Base-by-base conservation (phyloP, 306 rosid species). In the Ziziphus jujuba region DNA sequence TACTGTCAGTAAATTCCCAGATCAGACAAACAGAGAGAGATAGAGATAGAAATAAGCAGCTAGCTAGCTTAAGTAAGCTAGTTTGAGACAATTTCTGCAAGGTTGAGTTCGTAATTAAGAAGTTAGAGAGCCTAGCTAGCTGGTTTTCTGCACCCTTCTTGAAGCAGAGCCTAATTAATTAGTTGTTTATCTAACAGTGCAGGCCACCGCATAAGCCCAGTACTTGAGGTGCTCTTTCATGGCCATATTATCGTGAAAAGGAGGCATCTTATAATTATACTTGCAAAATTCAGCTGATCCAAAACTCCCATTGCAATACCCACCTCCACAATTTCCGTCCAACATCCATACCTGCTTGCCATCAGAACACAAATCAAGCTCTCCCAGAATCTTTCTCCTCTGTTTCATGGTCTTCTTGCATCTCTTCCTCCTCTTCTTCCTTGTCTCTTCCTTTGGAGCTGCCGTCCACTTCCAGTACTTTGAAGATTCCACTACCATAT, bases 161-260 rank as follows among this genome's bases (percentile, higher is more conserved):
- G n/a, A n/a, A n/a, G n/a, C n/a, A n/a, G n/a, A n/a, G n/a, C n/a
- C n/a, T n/a, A n/a, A n/a, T n/a, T n/a, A n/a, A n/a, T n/a, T n/a
- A 36, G 12, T 31, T 63, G 20, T 48, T 54, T 56, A 84, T 75
- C 78, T 83, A 74, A 90, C 81, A 76, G 69, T 61, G 72, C 81
- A 83, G 23, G 91, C 95, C 65, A 90, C 89, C 16, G 89, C 91
- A 67, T 70, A 67, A 65, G 95, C 96, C 96, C 96, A 85, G 23
- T 83, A 72, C 84, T 68, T 90, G 63, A 90, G 85, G 71, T 85
- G 89, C 63, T 81, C 72, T 65, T 90, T 90, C 95, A 90, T 90
- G 10, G 91, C 89, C 24, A 50, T 75, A 23, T 72, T 79, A 61
- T 87, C 91, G 15, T 73, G 70, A 14, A 83, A 23, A 3, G 88